phyloP scores from a whole-genome alignment of 192 early-diverging fungal genomes.

The Linnemannia exigua region DNA sequence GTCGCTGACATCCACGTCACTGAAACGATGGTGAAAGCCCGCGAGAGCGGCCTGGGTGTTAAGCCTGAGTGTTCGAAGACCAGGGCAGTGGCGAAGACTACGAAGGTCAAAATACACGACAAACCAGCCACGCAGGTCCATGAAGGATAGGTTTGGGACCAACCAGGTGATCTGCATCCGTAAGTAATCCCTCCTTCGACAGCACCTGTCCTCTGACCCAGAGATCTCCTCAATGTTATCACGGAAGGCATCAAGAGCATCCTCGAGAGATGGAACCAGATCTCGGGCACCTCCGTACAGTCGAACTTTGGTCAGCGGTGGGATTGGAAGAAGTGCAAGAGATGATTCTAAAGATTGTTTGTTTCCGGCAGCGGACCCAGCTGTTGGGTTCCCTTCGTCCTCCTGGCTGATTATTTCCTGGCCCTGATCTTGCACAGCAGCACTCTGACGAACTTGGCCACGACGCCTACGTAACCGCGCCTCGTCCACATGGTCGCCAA shows the following conservation, averaged over 20 bases:
- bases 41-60: slow-evolving; percentile 13
- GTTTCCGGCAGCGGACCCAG: no score
- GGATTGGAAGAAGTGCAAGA: background rate
- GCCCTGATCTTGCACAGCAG: background rate
- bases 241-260: slow-evolving; percentile 38
- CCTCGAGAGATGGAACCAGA: slow-evolving; percentile 21
- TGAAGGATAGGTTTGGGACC: slow-evolving; percentile 7
- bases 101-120: slow-evolving; percentile 31
- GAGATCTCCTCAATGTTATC: slow-evolving; percentile 26
- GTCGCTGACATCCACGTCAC: background rate
- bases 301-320: slow-evolving; percentile 6
- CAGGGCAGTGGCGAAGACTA: slow-evolving; percentile 14
- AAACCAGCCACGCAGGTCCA: slow-evolving; percentile 31
- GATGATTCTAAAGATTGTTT: background rate
- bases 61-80: slow-evolving; percentile 13
- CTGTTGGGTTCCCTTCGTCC: background rate
- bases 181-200: slow-evolving; percentile 2
- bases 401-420: background rate
- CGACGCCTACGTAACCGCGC: slow-evolving; percentile 16
- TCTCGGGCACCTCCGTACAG: slow-evolving; percentile 26
- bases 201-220: slow-evolving; percentile 38
- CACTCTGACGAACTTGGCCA: background rate
- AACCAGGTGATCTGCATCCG: slow-evolving; percentile 27
- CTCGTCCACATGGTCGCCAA: slow-evolving; percentile 14
- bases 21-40: background rate